Conservation (phyloP, 31 red algal genomes). For the Endocladia muricata region DNA sequence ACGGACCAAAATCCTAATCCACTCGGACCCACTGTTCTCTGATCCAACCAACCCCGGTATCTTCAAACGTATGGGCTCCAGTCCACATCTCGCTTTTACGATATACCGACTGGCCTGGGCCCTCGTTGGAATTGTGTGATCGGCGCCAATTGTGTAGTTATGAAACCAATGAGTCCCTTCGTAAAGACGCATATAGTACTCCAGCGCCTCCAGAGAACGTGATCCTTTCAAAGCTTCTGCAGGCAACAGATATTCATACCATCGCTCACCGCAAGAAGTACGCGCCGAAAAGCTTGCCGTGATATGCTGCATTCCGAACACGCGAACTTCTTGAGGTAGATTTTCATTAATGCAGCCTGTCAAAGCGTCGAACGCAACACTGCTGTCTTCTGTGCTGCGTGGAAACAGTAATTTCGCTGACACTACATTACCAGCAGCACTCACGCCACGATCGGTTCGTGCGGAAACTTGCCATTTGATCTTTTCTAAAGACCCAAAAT, state of each 20-base stretch:
- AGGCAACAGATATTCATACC: slow-evolving; percentile 94
- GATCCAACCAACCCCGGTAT: neutral
- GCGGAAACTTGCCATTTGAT: slow-evolving; percentile 89
- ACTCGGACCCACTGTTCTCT: neutral
- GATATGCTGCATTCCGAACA: slow-evolving; percentile 40
- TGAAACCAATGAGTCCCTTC: slow-evolving; percentile 93
- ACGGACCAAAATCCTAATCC: slow-evolving; percentile 43
- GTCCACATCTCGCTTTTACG: slow-evolving; percentile 36
- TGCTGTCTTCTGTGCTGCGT: slow-evolving; percentile 1
- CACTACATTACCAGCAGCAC: slow-evolving; percentile 79
- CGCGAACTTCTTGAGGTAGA: slow-evolving; percentile 46
- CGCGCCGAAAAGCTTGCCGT: slow-evolving; percentile 79
- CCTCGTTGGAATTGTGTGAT: slow-evolving; percentile 53
- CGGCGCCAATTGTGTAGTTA: slow-evolving; percentile 83
- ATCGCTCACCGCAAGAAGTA: slow-evolving; percentile 48
- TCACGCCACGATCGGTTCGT: slow-evolving; percentile 90
- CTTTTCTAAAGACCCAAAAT: slow-evolving; percentile 42
- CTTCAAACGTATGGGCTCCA: slow-evolving; percentile 18
- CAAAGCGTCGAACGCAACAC: slow-evolving; percentile 5
- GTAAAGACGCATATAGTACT: slow-evolving; percentile 53
- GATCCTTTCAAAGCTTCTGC: slow-evolving; percentile 23
- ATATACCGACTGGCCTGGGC: slow-evolving; percentile 50
- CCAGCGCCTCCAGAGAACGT: slow-evolving; percentile 18
- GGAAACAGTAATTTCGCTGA: slow-evolving; percentile 63
- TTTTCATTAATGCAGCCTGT: slow-evolving; percentile 31